Evolutionary conservation across 768 basidiomycete species (phyloP).

Genomic region (Chalciporus pseudorubinellus): DNA sequence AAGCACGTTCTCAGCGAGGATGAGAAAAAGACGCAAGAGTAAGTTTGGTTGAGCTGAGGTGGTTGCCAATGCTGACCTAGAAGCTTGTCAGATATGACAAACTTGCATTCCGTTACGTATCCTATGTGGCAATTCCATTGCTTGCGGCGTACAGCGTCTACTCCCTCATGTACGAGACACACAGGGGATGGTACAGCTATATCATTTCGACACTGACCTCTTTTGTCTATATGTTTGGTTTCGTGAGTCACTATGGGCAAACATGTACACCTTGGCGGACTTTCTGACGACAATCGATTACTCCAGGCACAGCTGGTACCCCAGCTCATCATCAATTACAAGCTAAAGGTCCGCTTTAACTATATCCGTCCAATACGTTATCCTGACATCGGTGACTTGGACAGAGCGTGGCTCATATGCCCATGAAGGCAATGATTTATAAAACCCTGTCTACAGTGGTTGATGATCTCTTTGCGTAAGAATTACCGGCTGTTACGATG

Average conservation of each 20-base stretch:
- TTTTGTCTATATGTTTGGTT: conserved; percentile 96
- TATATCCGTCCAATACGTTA: conserved; percentile 4
- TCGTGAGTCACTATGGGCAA: conserved; percentile 57
- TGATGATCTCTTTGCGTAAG: conserved; percentile 90
- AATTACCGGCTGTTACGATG: conserved; percentile 15
- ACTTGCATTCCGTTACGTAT: conserved; percentile 92
- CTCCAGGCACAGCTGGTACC: conserved; percentile 79
- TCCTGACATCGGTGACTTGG: conserved; percentile 6
- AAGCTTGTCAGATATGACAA: conserved; percentile 67
- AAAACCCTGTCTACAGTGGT: conserved; percentile 88
- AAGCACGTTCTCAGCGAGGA: conserved; percentile 96
- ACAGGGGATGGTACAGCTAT: conserved; percentile 96
- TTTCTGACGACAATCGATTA: conserved; percentile 15
- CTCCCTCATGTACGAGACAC: conserved; percentile 78
- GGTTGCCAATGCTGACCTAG: conserved; percentile 7
- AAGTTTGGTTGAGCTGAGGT: conserved; percentile 35
- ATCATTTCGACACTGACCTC: conserved; percentile 89
- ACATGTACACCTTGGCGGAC: not conserved
- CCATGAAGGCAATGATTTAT: conserved; percentile 98
- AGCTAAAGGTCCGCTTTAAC: conserved; percentile 68
- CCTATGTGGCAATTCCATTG: conserved; percentile 82
- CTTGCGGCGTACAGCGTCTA: conserved; percentile 76
- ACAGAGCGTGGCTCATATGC: conserved; percentile 95
- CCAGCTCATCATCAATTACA: conserved; percentile 95
- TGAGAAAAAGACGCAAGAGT: conserved; percentile 98